Percentiles rank a stretch among this genome's conserved stretches.
These are phyloP conservation scores for Naganishia sp. DNA, from an alignment of 1,284 basidiomycete species.

Conservation along the genomic window DNA sequence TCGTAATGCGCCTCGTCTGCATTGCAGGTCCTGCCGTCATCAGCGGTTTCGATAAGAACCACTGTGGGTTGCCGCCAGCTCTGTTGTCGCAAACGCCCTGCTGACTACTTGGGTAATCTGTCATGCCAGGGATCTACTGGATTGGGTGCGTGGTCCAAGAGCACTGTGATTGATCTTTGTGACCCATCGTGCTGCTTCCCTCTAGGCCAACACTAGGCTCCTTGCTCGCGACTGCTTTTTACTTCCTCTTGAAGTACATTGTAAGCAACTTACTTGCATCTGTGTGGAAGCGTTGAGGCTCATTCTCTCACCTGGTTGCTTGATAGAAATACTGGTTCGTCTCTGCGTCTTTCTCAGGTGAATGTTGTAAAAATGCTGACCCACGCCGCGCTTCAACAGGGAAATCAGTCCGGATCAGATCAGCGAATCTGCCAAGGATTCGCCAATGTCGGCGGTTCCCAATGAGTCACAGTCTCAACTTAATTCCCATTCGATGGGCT, in stretches of 20 bases:
- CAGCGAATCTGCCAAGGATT: conserved; percentile 22
- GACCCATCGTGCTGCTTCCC: too few species aligned
- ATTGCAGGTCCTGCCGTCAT: conserved; percentile 62
- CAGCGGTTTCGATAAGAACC: conserved; percentile 60
- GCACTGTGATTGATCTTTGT: background rate
- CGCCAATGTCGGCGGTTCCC: conserved; percentile 14
- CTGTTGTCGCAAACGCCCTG: background rate
- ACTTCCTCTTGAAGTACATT: conserved; percentile 60
- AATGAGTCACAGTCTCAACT: conserved; percentile 7
- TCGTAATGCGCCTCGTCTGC: background rate
- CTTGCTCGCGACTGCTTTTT: conserved; percentile 62
- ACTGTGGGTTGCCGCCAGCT: conserved; percentile 58
- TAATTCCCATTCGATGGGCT: conserved; percentile 15
- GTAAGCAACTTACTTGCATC: conserved; percentile 54
- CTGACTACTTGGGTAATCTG: background rate
- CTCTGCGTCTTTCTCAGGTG: too few species aligned
- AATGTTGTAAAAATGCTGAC: background rate
- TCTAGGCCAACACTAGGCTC: conserved; percentile 65
- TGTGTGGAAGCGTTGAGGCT: background rate
- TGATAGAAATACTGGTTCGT: conserved; percentile 55
- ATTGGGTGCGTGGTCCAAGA: conserved; percentile 20
- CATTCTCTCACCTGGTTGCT: conserved; percentile 1
- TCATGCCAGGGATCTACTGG: conserved; percentile 1
- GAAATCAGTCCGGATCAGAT: conserved; percentile 61
- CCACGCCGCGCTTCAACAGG: conserved; percentile 29